Conservation (phyloP, 495 filamentous ascomycete species). For the Amphirosellinia nigrospora region DNA sequence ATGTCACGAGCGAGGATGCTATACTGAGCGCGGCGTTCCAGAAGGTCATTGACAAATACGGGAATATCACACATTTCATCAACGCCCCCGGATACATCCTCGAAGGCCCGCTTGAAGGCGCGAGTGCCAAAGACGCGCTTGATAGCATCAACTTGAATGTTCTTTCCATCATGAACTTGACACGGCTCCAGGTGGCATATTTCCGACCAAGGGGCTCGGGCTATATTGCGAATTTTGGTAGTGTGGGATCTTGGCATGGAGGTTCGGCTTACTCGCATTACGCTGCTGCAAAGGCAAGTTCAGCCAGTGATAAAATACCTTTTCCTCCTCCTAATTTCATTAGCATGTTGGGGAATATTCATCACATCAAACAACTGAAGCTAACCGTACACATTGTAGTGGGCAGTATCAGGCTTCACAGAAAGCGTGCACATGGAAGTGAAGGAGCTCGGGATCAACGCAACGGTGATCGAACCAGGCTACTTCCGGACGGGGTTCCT, state of each 20-base stretch:
- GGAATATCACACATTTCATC: slow-evolving; percentile 42
- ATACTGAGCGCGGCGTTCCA: slow-evolving; percentile 30
- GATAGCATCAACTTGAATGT: slow-evolving; percentile 46
- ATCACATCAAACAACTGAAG: not conserved
- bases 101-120: slow-evolving; percentile 31
- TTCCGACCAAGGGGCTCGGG: slow-evolving; percentile 39
- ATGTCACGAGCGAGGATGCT: slow-evolving; percentile 38
- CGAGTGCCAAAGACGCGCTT: slow-evolving; percentile 30
- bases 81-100: slow-evolving; percentile 41
- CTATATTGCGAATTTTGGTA: slow-evolving; percentile 46
- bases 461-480: slow-evolving; percentile 46
- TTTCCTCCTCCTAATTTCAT: slow-evolving; percentile 9
- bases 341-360: not conserved
- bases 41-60: slow-evolving; percentile 36
- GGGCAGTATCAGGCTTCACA: slow-evolving; percentile 37
- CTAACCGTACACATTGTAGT: slow-evolving; percentile 24
- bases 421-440: slow-evolving; percentile 32
- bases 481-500: slow-evolving; percentile 31
- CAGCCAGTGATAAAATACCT: slow-evolving; percentile 13
- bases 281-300: slow-evolving; percentile 46
- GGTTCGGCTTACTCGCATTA: slow-evolving; percentile 45
- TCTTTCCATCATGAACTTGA: slow-evolving; percentile 48
- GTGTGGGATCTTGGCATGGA: slow-evolving; percentile 25
- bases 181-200: slow-evolving; percentile 41
- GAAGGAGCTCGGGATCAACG: slow-evolving; percentile 37